Evolutionary conservation across 345 rosid genomes (phyloP), one percentile per base, ranked within the genome.

Genomic region (Syzygium grande): DNA sequence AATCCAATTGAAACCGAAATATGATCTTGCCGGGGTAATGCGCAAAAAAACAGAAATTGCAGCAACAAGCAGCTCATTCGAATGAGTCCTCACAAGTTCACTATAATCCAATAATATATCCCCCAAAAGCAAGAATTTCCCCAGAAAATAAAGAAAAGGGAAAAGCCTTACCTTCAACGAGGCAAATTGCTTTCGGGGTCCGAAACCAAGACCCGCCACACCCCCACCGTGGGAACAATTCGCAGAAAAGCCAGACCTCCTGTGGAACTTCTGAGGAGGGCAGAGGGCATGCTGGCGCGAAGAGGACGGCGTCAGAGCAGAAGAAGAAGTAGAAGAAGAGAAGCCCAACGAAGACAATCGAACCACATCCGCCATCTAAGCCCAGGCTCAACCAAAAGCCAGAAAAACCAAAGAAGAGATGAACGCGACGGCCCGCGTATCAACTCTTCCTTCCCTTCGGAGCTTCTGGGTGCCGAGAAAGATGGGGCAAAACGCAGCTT

Each of bases 361-460:
- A 88, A 93, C 86, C 90, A 89, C 95, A 91, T 93, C 96, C 79
- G 96, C 97, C 98, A 96, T 96, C 87, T 87, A 90, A 86, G 14
- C 25, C 38, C 55, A 38, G 83, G 38, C 83, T 41, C 83, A 41
- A 73, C 49, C 29, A 58, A 38, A 2, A n/a, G 25, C 87, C 87
- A 15, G 14, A 61, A 43, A 49, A 25, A 46, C 13, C 54, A 25
- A 85, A 84, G 27, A 27, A 46, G 34, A 49, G 52, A 8, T 27
- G 52, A 58, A 17, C 54, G 6, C 54, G 63, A 52, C 53, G 41
- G 59, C 46, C 53, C 59, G 30, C 52, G 56, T 9, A 52, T 84
- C 54, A 22, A 38, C 41, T 41, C 59, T 73, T 73, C 41, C 11
- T 73, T 41, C 27, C 49, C 14, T 46, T 38, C 8, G 27, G 15